A percentile compares a stretch with the other conserved stretches of the same genome.
phyloP scores from a whole-genome alignment of 2,329 filamentous ascomycete genomes.

The Daldinia sp. region DNA sequence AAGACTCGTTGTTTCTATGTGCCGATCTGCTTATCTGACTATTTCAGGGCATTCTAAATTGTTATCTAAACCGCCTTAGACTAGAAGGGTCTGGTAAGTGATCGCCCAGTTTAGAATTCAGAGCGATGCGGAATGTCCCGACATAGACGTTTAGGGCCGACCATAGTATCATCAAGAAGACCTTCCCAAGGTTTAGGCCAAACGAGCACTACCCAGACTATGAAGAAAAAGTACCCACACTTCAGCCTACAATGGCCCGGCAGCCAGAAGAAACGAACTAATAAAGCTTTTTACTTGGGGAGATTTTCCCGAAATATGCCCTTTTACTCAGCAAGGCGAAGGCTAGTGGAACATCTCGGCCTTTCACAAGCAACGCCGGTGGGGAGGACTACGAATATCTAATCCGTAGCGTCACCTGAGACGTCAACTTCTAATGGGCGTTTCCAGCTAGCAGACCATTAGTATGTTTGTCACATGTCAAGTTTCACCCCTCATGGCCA shows the following conservation, averaged over 20 bases:
- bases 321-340: neutral
- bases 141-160: neutral
- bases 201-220: too few relatives aligned
- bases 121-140: neutral
- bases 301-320: neutral
- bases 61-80: neutral
- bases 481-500: neutral
- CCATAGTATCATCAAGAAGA: neutral
- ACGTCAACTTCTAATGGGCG: neutral
- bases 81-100: neutral
- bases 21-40: neutral
- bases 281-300: neutral
- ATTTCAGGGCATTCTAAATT: neutral
- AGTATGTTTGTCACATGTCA: neutral
- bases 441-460: neutral
- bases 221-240: neutral
- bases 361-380: neutral
- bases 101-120: neutral
- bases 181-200: too few relatives aligned
- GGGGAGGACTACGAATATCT: neutral
- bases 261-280: neutral
- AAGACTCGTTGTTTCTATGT: slow-evolving; percentile 3
- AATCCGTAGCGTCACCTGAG: neutral
- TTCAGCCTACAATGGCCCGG: neutral
- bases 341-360: neutral